These are phyloP conservation scores for Podospora tetraspora DNA, from an alignment of 495 filamentous ascomycete genomes.

Conservation along the genomic window DNA sequence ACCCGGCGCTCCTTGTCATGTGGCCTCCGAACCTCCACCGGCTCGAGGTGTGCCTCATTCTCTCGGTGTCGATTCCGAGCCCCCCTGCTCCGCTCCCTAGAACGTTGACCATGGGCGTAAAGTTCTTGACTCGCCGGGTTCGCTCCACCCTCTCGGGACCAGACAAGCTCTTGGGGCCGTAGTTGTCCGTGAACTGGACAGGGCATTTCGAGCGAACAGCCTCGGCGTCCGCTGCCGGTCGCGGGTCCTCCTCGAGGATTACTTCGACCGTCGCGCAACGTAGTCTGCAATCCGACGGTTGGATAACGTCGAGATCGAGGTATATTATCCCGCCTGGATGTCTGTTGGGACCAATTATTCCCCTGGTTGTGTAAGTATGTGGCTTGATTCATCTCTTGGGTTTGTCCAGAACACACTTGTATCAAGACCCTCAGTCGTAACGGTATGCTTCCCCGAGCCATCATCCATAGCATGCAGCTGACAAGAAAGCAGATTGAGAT, in stretches of 20 bases:
- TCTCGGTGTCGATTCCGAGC: conserved; percentile 15
- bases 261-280: conserved; percentile 27
- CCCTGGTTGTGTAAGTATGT: conserved; percentile 5
- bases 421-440: background rate
- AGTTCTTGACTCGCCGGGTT: background rate
- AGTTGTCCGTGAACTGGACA: conserved; percentile 19
- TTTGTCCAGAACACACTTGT: background rate
- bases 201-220: conserved; percentile 7
- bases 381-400: background rate
- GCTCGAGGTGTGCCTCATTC: conserved; percentile 1
- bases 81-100: conserved; percentile 18
- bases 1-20: conserved; percentile 6
- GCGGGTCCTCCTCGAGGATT: conserved; percentile 23
- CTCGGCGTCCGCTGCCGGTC: background rate
- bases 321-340: conserved; percentile 34
- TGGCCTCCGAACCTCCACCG: conserved; percentile 20
- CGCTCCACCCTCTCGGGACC: conserved; percentile 8
- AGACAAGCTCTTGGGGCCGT: conserved; percentile 15
- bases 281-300: conserved; percentile 28
- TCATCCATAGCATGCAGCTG: background rate
- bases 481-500: conserved; percentile 1
- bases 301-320: conserved; percentile 28
- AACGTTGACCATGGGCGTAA: conserved; percentile 13
- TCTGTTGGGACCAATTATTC: conserved; percentile 21
- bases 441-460: background rate